A percentile compares a stretch with the other conserved stretches of the same genome.
Conservation (phyloP, 139 green algal species). For the Asterochloris erici region DNA sequence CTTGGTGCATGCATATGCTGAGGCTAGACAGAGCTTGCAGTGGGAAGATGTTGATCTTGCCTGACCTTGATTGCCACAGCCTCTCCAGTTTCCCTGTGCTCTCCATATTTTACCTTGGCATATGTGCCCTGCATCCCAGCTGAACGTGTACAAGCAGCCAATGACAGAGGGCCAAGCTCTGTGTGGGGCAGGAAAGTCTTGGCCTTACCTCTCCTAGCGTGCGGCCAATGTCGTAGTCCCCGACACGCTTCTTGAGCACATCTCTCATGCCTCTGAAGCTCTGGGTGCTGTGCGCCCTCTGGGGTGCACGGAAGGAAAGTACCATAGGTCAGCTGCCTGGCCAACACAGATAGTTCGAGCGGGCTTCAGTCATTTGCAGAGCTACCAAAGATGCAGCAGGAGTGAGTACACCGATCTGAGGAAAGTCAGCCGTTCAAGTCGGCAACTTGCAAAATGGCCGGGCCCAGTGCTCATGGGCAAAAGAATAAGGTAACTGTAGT, state of each 20-base stretch:
- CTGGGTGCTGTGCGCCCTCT: too few relatives aligned
- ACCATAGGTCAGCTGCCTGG: too few relatives aligned
- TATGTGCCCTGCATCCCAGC: constrained; percentile 47
- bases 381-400: too few relatives aligned
- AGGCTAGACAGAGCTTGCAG: too few relatives aligned
- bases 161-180: background rate
- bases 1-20: too few relatives aligned
- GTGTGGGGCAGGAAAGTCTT: background rate
- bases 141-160: background rate
- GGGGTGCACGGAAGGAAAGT: too few relatives aligned
- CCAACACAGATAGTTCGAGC: too few relatives aligned
- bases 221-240: constrained; percentile 53
- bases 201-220: constrained; percentile 64
- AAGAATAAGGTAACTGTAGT: constrained; percentile 60
- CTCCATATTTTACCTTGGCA: constrained; percentile 67
- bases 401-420: too few relatives aligned
- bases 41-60: too few relatives aligned
- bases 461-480: constrained; percentile 52
- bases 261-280: background rate
- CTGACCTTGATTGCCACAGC: constrained; percentile 62
- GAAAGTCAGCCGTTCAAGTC: too few relatives aligned
- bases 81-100: constrained; percentile 53
- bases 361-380: too few relatives aligned
- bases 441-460: constrained; percentile 34
- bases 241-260: constrained; percentile 35